These are phyloP conservation scores for Pulveroboletus sp. DNA, from an alignment of 768 basidiomycete species.

Conservation along the genomic window DNA sequence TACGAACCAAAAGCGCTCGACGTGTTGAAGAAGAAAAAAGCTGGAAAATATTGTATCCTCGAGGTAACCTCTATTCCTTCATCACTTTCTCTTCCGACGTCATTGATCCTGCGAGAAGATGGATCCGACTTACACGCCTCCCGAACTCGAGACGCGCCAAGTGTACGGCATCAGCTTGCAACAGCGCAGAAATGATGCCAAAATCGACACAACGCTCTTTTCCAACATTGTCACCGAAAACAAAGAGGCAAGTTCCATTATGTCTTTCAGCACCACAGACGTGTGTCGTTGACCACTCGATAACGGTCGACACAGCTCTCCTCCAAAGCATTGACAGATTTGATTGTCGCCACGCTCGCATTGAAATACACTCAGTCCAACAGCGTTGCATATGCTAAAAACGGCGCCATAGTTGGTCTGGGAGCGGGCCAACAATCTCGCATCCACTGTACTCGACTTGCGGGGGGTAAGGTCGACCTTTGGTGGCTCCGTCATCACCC, in stretches of 20 bases:
- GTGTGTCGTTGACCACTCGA: not conserved
- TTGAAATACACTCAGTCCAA: slow-evolving; percentile 99
- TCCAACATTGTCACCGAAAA: slow-evolving; percentile 84
- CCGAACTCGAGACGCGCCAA: slow-evolving; percentile 84
- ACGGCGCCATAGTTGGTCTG: slow-evolving; percentile 89
- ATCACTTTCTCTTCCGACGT: not conserved
- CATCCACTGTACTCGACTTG: slow-evolving; percentile 98
- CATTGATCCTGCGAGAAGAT: slow-evolving; percentile 51
- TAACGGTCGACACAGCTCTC: slow-evolving; percentile 52
- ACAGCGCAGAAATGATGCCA: slow-evolving; percentile 86
- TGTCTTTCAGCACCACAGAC: not conserved
- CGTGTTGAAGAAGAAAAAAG: slow-evolving; percentile 92
- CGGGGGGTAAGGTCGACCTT: slow-evolving; percentile 95
- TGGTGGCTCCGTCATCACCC: slow-evolving; percentile 99
- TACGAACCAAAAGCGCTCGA: slow-evolving; percentile 87
- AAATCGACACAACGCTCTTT: slow-evolving; percentile 79
- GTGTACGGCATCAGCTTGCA: slow-evolving; percentile 90
- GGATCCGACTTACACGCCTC: slow-evolving; percentile 77
- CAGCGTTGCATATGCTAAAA: slow-evolving; percentile 92
- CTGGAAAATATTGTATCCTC: slow-evolving; percentile 96
- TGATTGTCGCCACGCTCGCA: slow-evolving; percentile 93
- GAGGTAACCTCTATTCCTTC: slow-evolving; percentile 47
- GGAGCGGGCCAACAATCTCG: slow-evolving; percentile 98
- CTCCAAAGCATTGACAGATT: slow-evolving; percentile 70
- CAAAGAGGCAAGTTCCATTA: slow-evolving; percentile 57